These are phyloP conservation scores for Geranomyces michiganensis DNA, from an alignment of 192 early-diverging fungal genomes.

Conservation along the genomic window DNA sequence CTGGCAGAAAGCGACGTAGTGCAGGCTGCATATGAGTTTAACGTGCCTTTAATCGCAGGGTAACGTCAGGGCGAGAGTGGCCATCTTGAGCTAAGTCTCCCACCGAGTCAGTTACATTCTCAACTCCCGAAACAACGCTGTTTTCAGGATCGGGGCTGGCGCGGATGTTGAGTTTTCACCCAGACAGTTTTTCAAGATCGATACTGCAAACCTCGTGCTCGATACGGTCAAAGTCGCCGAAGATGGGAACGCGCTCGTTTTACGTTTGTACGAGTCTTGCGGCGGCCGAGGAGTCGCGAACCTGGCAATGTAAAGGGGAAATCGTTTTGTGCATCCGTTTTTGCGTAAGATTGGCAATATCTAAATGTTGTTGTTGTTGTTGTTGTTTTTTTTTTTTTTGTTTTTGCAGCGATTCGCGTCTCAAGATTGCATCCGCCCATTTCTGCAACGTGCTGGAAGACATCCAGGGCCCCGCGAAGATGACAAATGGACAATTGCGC, in stretches of 20 bases:
- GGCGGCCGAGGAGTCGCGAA: conserved; percentile 77
- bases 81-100: no score
- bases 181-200: conserved; percentile 25
- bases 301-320: conserved; percentile 36
- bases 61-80: no score
- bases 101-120: no score
- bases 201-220: conserved; percentile 74
- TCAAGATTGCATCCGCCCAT: conserved; percentile 46
- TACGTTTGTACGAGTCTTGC: conserved; percentile 90
- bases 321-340: no score
- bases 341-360: neutral
- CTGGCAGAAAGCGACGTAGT: conserved; percentile 87
- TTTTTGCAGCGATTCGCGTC: neutral
- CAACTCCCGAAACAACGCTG: neutral
- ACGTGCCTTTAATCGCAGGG: conserved; percentile 67
- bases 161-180: neutral
- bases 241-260: conserved; percentile 60
- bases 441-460: conserved; percentile 85
- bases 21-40: conserved; percentile 86
- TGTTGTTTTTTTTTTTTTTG: neutral
- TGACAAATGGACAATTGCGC: conserved; percentile 17
- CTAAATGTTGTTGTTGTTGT: no score
- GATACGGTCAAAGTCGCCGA: conserved; percentile 94
- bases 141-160: neutral
- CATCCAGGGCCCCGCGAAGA: neutral